Conservation (phyloP, 305 asterid genomes). For the Fraxinus xanthoxyloides region DNA sequence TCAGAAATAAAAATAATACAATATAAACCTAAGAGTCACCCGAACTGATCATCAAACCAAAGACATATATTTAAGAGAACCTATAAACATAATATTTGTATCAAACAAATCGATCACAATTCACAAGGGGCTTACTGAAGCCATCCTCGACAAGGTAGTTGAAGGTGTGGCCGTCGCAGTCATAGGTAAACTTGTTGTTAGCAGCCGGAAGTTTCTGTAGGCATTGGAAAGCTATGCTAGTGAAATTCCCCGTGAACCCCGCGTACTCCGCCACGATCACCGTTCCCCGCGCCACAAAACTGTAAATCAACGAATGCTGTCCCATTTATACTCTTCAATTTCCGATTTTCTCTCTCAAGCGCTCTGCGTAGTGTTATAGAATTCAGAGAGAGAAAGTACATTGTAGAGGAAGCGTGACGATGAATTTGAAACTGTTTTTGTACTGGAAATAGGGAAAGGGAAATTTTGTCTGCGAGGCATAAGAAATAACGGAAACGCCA, state of each 20-base stretch:
- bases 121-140: not conserved
- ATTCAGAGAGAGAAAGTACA: not conserved
- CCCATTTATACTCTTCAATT: not conserved
- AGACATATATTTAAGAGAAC: not conserved
- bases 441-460: not conserved
- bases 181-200: slow-evolving; percentile 6
- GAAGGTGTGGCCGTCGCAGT: not conserved
- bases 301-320: slow-evolving; percentile 6
- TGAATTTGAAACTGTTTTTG: not conserved
- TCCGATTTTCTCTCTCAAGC: not conserved
- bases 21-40: not conserved
- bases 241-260: slow-evolving; percentile 10
- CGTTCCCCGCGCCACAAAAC: slow-evolving; percentile 2
- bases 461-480: not conserved
- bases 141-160: slow-evolving; percentile 8
- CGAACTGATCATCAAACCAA: not conserved
- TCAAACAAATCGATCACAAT: not conserved
- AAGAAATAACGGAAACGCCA: not conserved
- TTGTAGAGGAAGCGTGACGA: not conserved
- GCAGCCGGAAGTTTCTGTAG: slow-evolving; percentile 11
- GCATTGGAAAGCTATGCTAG: slow-evolving; percentile 7
- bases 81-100: not conserved
- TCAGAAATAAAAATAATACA: not conserved
- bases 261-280: slow-evolving; percentile 7
- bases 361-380: not conserved